These are phyloP conservation scores for Fusarium protoensiforme DNA, from an alignment of 2,329 filamentous ascomycete species.

Conservation along the genomic window DNA sequence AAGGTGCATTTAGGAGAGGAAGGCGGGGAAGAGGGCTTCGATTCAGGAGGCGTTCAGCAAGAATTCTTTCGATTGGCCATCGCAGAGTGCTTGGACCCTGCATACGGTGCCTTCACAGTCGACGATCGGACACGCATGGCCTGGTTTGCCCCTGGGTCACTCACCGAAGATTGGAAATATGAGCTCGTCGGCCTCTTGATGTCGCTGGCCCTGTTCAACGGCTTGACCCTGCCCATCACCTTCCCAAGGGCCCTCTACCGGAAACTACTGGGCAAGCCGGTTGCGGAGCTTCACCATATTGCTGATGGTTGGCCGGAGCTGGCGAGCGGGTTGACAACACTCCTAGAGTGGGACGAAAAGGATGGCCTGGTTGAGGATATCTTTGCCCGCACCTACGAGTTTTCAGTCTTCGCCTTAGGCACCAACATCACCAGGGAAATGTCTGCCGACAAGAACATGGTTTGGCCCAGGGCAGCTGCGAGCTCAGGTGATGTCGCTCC, in stretches of 20 bases:
- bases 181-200: slow-evolving; percentile 90
- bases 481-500: slow-evolving; percentile 31
- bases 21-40: slow-evolving; percentile 86
- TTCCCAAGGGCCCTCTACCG: slow-evolving; percentile 89
- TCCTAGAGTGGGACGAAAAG: slow-evolving; percentile 80
- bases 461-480: slow-evolving; percentile 66
- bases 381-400: slow-evolving; percentile 87
- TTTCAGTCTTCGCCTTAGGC: slow-evolving; percentile 73
- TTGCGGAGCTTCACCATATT: slow-evolving; percentile 79
- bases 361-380: slow-evolving; percentile 83
- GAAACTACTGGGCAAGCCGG: slow-evolving; percentile 77
- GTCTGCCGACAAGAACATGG: slow-evolving; percentile 49
- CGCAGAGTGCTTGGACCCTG: slow-evolving; percentile 80
- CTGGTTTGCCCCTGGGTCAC: slow-evolving; percentile 87
- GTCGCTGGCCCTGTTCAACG: slow-evolving; percentile 92
- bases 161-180: slow-evolving; percentile 89
- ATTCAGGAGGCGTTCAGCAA: slow-evolving; percentile 95
- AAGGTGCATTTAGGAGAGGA: slow-evolving; percentile 90
- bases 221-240: slow-evolving; percentile 87
- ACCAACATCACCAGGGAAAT: slow-evolving; percentile 68
- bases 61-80: slow-evolving; percentile 93
- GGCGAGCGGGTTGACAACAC: slow-evolving; percentile 75
- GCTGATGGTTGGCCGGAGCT: slow-evolving; percentile 89
- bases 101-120: slow-evolving; percentile 83
- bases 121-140: slow-evolving; percentile 81